Base-by-base conservation (phyloP, 2,329 filamentous ascomycete genomes). In the Neonectria hederae region DNA sequence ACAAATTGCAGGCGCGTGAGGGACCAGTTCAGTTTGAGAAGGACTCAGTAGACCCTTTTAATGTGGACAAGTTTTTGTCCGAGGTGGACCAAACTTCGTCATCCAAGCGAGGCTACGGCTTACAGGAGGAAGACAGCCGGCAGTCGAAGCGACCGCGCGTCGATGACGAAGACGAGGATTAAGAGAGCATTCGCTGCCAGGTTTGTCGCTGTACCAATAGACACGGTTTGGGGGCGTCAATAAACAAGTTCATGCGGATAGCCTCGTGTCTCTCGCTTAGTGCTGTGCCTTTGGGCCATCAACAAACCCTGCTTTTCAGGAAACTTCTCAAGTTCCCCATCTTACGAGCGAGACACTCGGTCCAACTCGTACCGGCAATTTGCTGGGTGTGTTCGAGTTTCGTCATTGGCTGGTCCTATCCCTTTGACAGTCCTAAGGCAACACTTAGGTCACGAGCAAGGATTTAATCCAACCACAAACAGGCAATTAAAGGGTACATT, bases 21-120 rank as follows among this genome's bases (percentile, higher is more conserved):
- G 96, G 96, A 5, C 96, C 96, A 0, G 96, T 99, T 28, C 92
- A 97, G 78, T 99, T 99, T 74, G 95, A 98, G 79, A 97, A 95
- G 80, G 95, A 97, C 57, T 86, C 81, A 1, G 81, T 80, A 30
- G 95, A 98, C 79, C 94, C 94, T 1, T 98, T 98, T 78, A 94
- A 97, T 54, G 96, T 98, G 71, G 94, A 97, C 76, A 92, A 92
- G 74, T 97, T 99, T 83, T 89, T 99, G 77, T 91, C 89, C 38
- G 94, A 97, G 78, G 94, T 85, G 74, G 89, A 83, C 78, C 87
- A 89, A 77, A 84, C 82, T 62, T 80, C 82, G n/a, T 82, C 86
- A 3, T 85, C 86, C 3, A 93, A 92, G 80, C 90, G 94, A 76
- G 88, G 91, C 38, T 94, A 92, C 76, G 93, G 92, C 0, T 80